phyloP scores from a whole-genome alignment of 345 rosid species.

The Raphanus raphanistrum region DNA sequence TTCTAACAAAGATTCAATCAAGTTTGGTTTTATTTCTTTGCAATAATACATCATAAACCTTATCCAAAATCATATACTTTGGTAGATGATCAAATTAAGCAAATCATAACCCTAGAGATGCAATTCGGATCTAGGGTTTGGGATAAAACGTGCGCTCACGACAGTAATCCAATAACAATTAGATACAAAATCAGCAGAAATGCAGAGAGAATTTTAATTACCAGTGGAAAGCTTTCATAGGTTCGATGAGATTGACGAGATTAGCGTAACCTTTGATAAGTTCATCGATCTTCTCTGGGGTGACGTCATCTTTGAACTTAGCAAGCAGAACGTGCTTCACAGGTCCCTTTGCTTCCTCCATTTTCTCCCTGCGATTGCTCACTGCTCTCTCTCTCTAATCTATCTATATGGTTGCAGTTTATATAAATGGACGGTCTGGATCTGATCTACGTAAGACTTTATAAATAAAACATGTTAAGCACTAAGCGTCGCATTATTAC shows the following conservation, averaged over 20 bases:
- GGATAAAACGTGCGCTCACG: no score
- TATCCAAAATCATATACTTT: not conserved
- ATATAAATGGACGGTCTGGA: not conserved
- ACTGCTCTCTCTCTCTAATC: not conserved
- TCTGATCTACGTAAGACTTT: not conserved
- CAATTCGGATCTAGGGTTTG: no score
- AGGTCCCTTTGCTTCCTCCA: constrained; percentile 71
- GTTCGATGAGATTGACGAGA: constrained; percentile 70
- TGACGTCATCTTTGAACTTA: constrained; percentile 65
- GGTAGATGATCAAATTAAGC: not conserved
- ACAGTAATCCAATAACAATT: no score
- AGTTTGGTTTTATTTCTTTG: not conserved
- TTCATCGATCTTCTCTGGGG: constrained; percentile 49
- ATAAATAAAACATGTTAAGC: not conserved
- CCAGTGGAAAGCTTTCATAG: constrained; percentile 89
- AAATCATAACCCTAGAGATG: no score
- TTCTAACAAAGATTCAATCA: not conserved
- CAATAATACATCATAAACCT: no score
- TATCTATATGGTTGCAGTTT: not conserved
- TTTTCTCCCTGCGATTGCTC: constrained; percentile 9
- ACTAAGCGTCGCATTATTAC: not conserved
- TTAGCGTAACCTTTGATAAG: constrained; percentile 66
- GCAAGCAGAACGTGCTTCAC: constrained; percentile 76
- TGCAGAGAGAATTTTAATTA: constrained; percentile 26
- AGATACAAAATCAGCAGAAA: not conserved